Conservation (phyloP, 495 filamentous ascomycete genomes). For the Copromyces sp. region DNA sequence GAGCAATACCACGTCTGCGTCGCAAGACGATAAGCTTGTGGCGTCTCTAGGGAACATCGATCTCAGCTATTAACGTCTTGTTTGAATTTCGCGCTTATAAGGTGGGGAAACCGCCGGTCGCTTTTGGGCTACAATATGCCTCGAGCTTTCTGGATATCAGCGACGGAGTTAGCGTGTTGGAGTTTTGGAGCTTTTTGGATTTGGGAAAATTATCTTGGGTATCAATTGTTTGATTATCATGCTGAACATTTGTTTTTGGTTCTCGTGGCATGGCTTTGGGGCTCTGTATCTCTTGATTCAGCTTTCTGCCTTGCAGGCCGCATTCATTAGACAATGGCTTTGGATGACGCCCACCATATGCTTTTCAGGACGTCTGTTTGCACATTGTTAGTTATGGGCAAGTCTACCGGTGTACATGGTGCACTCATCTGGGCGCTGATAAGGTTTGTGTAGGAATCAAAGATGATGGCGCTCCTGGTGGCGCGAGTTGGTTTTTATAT, state of each 20-base stretch:
- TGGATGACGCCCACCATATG: not conserved
- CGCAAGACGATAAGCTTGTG: conserved; percentile 25
- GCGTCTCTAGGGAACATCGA: conserved; percentile 25
- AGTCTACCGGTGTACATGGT: not conserved
- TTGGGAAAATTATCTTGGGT: conserved; percentile 5
- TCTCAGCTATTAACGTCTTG: conserved; percentile 24
- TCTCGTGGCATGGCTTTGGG: not conserved
- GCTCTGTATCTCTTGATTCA: not conserved
- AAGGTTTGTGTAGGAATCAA: not conserved
- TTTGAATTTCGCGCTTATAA: conserved; percentile 8
- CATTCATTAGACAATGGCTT: not conserved
- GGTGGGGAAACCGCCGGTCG: not conserved
- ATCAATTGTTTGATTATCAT: not conserved
- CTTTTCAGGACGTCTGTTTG: not conserved
- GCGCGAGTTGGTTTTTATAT: not conserved
- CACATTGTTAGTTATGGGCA: not conserved
- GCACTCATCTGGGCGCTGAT: not conserved
- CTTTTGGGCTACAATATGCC: not conserved
- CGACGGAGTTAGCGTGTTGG: conserved; percentile 26
- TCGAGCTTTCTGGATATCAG: conserved; percentile 20
- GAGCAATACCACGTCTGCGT: conserved; percentile 17
- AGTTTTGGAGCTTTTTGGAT: conserved; percentile 13
- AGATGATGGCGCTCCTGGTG: not conserved
- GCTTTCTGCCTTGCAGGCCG: not conserved
- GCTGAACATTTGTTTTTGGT: not conserved